Percentiles rank a stretch among this genome's conserved stretches.
These are phyloP conservation scores for Chondrostereum purpureum DNA, from an alignment of 1,284 basidiomycete genomes.

Conservation along the genomic window DNA sequence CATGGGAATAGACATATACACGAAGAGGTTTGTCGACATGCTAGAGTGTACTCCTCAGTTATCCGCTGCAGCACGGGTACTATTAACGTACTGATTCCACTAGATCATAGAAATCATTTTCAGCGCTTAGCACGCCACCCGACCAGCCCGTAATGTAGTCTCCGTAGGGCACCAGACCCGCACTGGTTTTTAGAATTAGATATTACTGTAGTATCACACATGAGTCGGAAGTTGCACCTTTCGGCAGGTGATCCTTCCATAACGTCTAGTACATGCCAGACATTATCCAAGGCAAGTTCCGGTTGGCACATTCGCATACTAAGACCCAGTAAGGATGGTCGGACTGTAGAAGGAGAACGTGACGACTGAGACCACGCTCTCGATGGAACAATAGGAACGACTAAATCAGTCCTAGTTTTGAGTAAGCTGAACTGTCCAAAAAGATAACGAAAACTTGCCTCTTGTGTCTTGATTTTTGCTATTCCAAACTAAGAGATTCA, in stretches of 20 bases:
- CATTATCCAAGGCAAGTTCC: constrained; percentile 81
- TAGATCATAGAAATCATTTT: constrained; percentile 95
- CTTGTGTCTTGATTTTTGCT: constrained; percentile 80
- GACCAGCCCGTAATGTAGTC: constrained; percentile 95
- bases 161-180: constrained; percentile 81
- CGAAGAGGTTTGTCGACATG: constrained; percentile 90
- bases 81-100: constrained; percentile 74
- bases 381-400: constrained; percentile 81
- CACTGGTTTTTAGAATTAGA: constrained; percentile 21
- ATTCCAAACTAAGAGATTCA: constrained; percentile 86
- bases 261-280: constrained; percentile 98
- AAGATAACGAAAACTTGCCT: constrained; percentile 44
- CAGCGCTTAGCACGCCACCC: constrained; percentile 85
- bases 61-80: neutral
- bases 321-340: constrained; percentile 83
- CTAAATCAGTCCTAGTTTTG: constrained; percentile 32
- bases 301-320: constrained; percentile 89
- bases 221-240: too few relatives aligned
- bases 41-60: constrained; percentile 31
- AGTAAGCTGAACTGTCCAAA: constrained; percentile 4
- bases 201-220: neutral
- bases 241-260: constrained; percentile 95
- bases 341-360: constrained; percentile 32
- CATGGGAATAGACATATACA: constrained; percentile 95
- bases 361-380: constrained; percentile 68